phyloP scores from a whole-genome alignment of 2,329 filamentous ascomycete species.

The Cordyceps tenuipes region DNA sequence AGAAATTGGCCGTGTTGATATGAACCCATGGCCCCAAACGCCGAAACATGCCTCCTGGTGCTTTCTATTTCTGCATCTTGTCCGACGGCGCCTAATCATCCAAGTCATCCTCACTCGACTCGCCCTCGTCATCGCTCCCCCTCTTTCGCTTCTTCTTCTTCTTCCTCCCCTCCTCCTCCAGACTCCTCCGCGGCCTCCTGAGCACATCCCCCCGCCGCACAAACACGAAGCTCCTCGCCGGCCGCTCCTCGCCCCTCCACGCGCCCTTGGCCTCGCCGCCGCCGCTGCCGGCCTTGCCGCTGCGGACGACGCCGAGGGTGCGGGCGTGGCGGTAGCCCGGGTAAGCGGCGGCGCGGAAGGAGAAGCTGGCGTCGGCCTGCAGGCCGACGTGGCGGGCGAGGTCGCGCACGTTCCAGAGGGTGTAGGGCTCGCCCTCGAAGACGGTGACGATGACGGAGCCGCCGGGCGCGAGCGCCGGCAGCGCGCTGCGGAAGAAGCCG shows the following conservation, averaged over 20 bases:
- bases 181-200: constrained; percentile 16
- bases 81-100: background rate
- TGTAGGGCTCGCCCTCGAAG: constrained; percentile 92
- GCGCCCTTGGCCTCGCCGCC: constrained; percentile 26
- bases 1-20: background rate
- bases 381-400: constrained; percentile 70
- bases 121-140: background rate
- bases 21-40: background rate
- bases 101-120: background rate
- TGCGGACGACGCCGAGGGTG: constrained; percentile 57
- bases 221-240: constrained; percentile 54
- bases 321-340: constrained; percentile 67
- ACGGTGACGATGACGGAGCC: constrained; percentile 71
- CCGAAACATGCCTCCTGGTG: background rate
- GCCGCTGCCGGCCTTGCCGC: constrained; percentile 21
- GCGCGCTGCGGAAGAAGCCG: constrained; percentile 50
- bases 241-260: constrained; percentile 35
- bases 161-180: constrained; percentile 16
- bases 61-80: background rate
- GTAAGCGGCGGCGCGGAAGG: constrained; percentile 58
- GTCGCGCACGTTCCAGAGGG: constrained; percentile 89
- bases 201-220: constrained; percentile 46
- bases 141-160: constrained; percentile 3
- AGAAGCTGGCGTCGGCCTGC: constrained; percentile 60
- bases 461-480: constrained; percentile 40